Evolutionary conservation across 2,329 filamentous ascomycete species (phyloP).

Genomic region (Mollisia scopiformis): DNA sequence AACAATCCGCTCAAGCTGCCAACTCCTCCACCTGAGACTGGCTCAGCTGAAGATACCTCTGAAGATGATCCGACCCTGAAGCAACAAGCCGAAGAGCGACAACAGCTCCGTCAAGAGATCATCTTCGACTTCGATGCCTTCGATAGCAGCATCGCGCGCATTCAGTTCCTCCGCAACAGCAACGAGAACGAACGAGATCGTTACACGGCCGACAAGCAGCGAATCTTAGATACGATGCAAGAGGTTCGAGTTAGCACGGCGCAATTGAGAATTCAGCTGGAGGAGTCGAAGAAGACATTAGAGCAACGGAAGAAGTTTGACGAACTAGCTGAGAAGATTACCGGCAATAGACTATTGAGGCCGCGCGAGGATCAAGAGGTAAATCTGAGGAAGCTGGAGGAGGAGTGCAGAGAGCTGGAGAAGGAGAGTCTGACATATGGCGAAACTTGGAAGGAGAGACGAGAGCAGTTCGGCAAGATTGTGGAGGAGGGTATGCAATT

Average conservation of each 20-base stretch:
- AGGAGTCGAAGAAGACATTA: constrained; percentile 74
- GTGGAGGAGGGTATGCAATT: constrained; percentile 90
- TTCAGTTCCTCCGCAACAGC: constrained; percentile 83
- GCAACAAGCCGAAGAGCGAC: constrained; percentile 56
- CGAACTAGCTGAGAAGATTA: constrained; percentile 84
- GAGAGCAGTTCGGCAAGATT: constrained; percentile 85
- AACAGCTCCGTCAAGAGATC: constrained; percentile 80
- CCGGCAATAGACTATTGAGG: constrained; percentile 76
- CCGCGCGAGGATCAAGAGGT: constrained; percentile 82
- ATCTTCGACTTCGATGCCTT: constrained; percentile 88
- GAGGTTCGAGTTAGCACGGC: constrained; percentile 76
- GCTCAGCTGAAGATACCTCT: constrained; percentile 43
- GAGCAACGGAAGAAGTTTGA: constrained; percentile 85
- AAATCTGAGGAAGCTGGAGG: constrained; percentile 79
- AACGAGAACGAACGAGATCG: constrained; percentile 83
- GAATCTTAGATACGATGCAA: constrained; percentile 79
- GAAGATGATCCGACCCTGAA: constrained; percentile 48
- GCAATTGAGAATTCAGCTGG: constrained; percentile 73
- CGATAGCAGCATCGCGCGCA: constrained; percentile 81
- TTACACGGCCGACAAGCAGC: constrained; percentile 78
- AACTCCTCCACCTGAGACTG: constrained; percentile 67
- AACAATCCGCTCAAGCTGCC: constrained; percentile 56
- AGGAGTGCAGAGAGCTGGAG: constrained; percentile 86
- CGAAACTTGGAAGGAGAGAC: constrained; percentile 80
- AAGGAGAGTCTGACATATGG: constrained; percentile 82